Evolutionary conservation across 2,329 filamentous ascomycete genomes (phyloP).

Genomic region (Exophiala sp.): DNA sequence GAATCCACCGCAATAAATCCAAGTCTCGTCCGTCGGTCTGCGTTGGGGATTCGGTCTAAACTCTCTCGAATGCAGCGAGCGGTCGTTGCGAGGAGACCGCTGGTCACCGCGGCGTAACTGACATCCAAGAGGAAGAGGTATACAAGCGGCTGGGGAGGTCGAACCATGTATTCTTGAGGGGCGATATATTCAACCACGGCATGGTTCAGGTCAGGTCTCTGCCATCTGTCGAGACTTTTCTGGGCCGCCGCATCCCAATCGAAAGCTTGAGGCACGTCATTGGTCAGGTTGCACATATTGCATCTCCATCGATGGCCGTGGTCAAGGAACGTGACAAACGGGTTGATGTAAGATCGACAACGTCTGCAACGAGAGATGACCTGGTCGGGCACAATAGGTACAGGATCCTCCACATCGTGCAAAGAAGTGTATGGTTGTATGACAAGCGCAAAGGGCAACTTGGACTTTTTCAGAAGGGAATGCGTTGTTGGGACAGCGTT

Average conservation of each 20-base stretch:
- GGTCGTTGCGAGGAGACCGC: constrained; percentile 82
- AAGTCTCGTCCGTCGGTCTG: constrained; percentile 81
- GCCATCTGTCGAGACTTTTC: constrained; percentile 86
- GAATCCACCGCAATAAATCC: constrained; percentile 96
- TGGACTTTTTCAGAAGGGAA: constrained; percentile 92
- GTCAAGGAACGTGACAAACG: constrained; percentile 92
- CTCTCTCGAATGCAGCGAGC: constrained; percentile 93
- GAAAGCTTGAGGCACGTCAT: constrained; percentile 97
- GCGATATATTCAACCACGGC: constrained; percentile 97
- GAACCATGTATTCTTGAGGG: constrained; percentile 98
- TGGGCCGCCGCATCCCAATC: constrained; percentile 94
- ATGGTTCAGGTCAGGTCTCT: constrained; percentile 87
- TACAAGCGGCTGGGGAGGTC: constrained; percentile 88
- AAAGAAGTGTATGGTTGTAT: constrained; percentile 93
- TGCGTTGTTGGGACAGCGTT: constrained; percentile 91
- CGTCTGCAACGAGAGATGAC: constrained; percentile 94
- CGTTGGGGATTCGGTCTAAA: constrained; percentile 95
- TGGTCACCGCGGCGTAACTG: constrained; percentile 82
- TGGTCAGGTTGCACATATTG: constrained; percentile 99
- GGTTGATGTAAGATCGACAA: constrained; percentile 96
- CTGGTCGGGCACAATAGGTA: constrained; percentile 91
- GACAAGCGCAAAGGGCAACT: constrained; percentile 87
- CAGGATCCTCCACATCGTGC: constrained; percentile 83
- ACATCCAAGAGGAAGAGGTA: constrained; percentile 96
- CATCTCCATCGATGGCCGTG: constrained; percentile 97